Base-by-base conservation (phyloP, 192 early-diverging fungal genomes). In the Backusella psychrophila region DNA sequence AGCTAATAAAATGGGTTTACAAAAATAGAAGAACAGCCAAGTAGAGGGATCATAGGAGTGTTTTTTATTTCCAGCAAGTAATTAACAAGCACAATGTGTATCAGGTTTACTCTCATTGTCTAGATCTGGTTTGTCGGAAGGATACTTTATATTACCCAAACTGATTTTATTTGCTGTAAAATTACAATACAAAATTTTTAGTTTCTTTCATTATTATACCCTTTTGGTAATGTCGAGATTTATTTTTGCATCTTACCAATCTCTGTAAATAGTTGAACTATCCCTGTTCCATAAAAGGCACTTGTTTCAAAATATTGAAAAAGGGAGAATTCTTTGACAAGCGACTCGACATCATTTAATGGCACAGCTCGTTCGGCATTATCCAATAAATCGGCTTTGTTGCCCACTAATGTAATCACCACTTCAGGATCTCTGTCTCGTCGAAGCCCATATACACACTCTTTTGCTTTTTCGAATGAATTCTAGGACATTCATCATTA, bases 371-470 rank as follows among this genome's bases (percentile, higher is more conserved):
- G 17, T 17, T 33, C 70, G 31, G 23, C 69, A 66, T 44, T 33
- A 69, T 46, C 63, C 59, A 44, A 67, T 73, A 99, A 80, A 83
- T 99, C 97, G 44, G 96, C 85, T 85, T 99, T 99, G 88, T 99
- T 99, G 39, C 96, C 97, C 19, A 96, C 95, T 44, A 99, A 88
- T 9, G 94, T 93, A 90, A 99, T 98, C 69, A 98, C 95, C 82
- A 98, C 95, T 84, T 95, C 93, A 31, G 97, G 94, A 81, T 94
- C 94, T 14, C 96, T 96, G 83, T 98, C 96, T 69, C 95, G 91
- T 85, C 97, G 94, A n/a, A 99, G 89, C 81, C 97, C 96, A 80
- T 94, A 95, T 12, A 98, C 93, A 96, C 96, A 99, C 23, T 93
- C 88, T 84, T 96, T 97, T 69, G 96, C 96, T 78, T 92, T 94